Percentiles rank a stretch among this genome's conserved stretches.
Conservation (phyloP, 768 basidiomycete species). For the Cyclocybe cylindracea region DNA sequence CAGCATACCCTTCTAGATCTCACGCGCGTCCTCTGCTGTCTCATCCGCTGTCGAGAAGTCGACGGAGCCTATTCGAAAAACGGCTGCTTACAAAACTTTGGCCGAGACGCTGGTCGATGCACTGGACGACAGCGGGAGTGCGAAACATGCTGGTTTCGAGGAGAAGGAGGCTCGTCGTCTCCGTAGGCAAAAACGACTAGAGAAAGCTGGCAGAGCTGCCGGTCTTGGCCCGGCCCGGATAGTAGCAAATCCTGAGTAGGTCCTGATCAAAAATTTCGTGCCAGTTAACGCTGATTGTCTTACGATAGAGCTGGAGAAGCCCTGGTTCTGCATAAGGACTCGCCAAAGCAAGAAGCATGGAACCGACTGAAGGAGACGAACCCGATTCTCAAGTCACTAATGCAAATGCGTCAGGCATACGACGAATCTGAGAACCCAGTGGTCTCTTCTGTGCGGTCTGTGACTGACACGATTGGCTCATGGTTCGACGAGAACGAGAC, state of each 20-base stretch:
- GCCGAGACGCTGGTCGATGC: conserved; percentile 90
- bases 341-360: conserved; percentile 80
- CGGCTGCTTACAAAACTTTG: conserved; percentile 89
- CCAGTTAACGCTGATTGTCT: conserved; percentile 2
- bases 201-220: conserved; percentile 76
- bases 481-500: conserved; percentile 98
- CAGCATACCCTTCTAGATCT: conserved; percentile 54
- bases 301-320: conserved; percentile 76
- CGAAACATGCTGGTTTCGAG: conserved; percentile 86
- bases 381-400: conserved; percentile 65
- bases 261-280: conserved; percentile 14
- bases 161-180: conserved; percentile 89
- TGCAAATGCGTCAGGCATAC: conserved; percentile 65
- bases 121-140: conserved; percentile 89
- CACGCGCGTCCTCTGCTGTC: conserved; percentile 81
- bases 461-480: conserved; percentile 83
- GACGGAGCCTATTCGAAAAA: conserved; percentile 96
- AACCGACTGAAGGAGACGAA: conserved; percentile 78
- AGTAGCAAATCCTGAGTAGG: conserved; percentile 81
- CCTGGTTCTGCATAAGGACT: conserved; percentile 81
- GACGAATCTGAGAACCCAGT: conserved; percentile 94
- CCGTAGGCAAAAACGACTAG: conserved; percentile 77
- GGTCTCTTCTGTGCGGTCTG: conserved; percentile 74
- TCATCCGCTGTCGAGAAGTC: conserved; percentile 84
- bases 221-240: conserved; percentile 61